Evolutionary conservation across 441 rosid species (phyloP), one percentile per base, ranked within the genome.

Genomic region (Sinapis alba): DNA sequence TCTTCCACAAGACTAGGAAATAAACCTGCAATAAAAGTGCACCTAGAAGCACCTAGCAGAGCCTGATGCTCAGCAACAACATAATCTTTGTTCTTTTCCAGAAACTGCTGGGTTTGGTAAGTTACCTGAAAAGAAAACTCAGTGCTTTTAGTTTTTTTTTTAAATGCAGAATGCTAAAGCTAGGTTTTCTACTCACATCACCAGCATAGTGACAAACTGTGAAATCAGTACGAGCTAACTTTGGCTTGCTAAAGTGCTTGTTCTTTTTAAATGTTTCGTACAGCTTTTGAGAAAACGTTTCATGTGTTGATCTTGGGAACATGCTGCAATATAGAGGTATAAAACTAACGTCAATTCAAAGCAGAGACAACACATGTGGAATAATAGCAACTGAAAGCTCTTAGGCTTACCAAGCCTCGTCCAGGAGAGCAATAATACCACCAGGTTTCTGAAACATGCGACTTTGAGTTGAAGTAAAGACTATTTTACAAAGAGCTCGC

Each of bases 121-220:
- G 98, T 93, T 74, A 93, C 98, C 97, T 93, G 89, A 65, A 76
- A 75, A 71, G 58, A 64, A 54, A 63, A 45, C 64, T 45, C 82
- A 60, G 2, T 38, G 7, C n/a, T 45, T 38, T 65, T 59, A 63
- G 61, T 38, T 24, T 26, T 62, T 4, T 21, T 19, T 32, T 5
- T 19, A 36, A 47, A 13, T 18, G 47, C 27, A 43, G 18, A 65
- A 56, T 11, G 72, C 23, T 13, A 58, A 62, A 81, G 56, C 15
- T n/a, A 72, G 71, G 38, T 28, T 62, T 15, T 68, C 26, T 70
- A 81, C 96, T 81, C 75, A 91, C 98, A 81, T 93, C 97, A 75
- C 98, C 98, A 63, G 98, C 98, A 80, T 93, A 93, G 76, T 93
- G 98, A 74, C 86, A 79, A 65, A 93, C 86, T 62, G 98, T 93